Percentiles rank a stretch among this genome's conserved stretches.
phyloP scores from a whole-genome alignment of 148 eudicot species.

The Tetragonia tetragonoides region DNA sequence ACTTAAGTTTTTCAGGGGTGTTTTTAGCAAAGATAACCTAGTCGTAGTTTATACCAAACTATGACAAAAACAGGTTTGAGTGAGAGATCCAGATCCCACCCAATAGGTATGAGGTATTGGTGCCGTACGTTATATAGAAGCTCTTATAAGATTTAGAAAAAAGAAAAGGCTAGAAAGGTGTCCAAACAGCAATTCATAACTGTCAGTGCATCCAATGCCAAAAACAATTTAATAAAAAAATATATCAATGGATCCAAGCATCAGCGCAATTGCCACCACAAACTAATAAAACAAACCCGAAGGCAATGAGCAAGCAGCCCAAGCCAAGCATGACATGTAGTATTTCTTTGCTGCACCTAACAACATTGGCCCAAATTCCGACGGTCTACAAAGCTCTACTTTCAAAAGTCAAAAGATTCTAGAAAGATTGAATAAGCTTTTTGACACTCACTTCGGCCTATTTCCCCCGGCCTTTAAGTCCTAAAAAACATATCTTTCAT shows the following conservation, averaged over 20 bases:
- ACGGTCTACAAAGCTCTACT: background rate
- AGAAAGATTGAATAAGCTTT: background rate
- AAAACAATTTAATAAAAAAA: too few species aligned
- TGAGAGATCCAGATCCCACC: conserved; percentile 11
- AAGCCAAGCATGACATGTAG: background rate
- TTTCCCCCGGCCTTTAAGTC: background rate
- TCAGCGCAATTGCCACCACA: background rate
- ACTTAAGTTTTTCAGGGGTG: too few species aligned
- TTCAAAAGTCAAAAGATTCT: background rate
- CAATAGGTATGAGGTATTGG: background rate
- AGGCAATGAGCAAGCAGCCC: background rate
- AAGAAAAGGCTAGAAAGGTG: too few species aligned
- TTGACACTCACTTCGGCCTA: background rate
- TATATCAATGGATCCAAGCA: background rate
- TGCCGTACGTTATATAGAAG: too few species aligned
- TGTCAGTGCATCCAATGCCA: too few species aligned
- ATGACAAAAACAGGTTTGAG: background rate
- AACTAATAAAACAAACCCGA: background rate
- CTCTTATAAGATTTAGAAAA: too few species aligned
- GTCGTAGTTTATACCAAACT: background rate
- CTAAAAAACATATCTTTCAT: too few species aligned
- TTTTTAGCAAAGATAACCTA: conserved; percentile 7
- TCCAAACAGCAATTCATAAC: too few species aligned
- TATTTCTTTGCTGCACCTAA: background rate
- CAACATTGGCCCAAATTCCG: conserved; percentile 3